Evolutionary conservation across 768 basidiomycete genomes (phyloP).

Genomic region (Collybia nuda): DNA sequence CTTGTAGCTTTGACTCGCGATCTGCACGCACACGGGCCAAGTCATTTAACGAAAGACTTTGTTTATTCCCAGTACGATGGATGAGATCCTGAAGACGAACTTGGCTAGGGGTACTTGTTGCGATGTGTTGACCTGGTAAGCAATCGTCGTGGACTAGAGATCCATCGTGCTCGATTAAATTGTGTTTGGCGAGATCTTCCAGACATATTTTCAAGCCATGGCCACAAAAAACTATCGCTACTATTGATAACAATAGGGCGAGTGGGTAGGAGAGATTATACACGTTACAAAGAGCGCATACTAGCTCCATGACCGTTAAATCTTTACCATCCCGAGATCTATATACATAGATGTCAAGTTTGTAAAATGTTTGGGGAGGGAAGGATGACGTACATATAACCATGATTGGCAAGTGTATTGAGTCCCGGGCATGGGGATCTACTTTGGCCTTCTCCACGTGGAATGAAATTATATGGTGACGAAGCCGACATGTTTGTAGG

Average conservation of each 20-base stretch:
- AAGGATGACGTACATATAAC: slow-evolving; percentile 56
- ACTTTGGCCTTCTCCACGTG: slow-evolving; percentile 34
- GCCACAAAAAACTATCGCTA: slow-evolving; percentile 40
- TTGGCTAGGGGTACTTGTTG: slow-evolving; percentile 36
- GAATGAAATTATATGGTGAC: too few species aligned
- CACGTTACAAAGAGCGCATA: slow-evolving; percentile 42
- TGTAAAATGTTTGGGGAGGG: not conserved
- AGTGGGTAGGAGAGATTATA: slow-evolving; percentile 50
- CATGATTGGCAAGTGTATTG: slow-evolving; percentile 75
- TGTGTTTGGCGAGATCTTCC: slow-evolving; percentile 46
- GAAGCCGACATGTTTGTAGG: too few species aligned
- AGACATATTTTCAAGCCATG: slow-evolving; percentile 35
- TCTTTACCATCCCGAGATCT: slow-evolving; percentile 56
- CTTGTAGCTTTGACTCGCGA: slow-evolving; percentile 43
- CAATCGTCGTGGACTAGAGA: slow-evolving; percentile 53
- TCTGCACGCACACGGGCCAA: slow-evolving; percentile 46
- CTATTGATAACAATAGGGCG: slow-evolving; percentile 47
- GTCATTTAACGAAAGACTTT: slow-evolving; percentile 32
- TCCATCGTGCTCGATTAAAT: slow-evolving; percentile 56
- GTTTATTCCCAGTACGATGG: slow-evolving; percentile 24
- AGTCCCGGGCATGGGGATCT: slow-evolving; percentile 73
- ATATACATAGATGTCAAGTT: slow-evolving; percentile 14
- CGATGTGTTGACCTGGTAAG: slow-evolving; percentile 35
- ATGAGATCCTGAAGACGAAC: slow-evolving; percentile 36
- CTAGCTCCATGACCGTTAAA: slow-evolving; percentile 38